Percentiles rank a stretch among this genome's conserved stretches.
These are phyloP conservation scores for Colletotrichum tropicale DNA, from an alignment of 2,329 filamentous ascomycete genomes.

Conservation along the genomic window DNA sequence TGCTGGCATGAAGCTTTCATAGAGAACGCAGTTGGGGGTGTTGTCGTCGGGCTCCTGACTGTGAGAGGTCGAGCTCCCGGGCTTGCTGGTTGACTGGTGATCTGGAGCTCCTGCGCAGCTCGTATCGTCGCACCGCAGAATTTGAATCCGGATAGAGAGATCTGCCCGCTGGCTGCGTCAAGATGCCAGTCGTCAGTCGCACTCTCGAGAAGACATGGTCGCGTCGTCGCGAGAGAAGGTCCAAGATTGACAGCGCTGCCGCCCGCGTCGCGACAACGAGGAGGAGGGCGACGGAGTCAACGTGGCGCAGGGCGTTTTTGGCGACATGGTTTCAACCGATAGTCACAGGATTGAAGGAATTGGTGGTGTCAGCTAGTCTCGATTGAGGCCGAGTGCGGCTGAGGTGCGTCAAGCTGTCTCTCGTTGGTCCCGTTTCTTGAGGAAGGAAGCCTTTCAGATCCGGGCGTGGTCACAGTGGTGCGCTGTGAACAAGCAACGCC, in stretches of 20 bases:
- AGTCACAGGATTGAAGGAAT: not conserved
- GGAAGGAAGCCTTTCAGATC: not conserved
- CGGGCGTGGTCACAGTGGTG: not conserved
- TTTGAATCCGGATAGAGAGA: not conserved
- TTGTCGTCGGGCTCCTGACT: not conserved
- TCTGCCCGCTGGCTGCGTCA: not conserved
- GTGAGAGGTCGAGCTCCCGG: not conserved
- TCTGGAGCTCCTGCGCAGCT: not conserved
- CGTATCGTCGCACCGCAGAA: not conserved
- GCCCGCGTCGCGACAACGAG: not conserved
- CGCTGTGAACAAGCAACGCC: not conserved
- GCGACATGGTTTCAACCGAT: slow-evolving; percentile 12
- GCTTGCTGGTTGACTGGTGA: not conserved
- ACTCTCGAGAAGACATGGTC: not conserved
- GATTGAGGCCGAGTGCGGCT: slow-evolving; percentile 15
- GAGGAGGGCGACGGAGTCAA: not conserved
- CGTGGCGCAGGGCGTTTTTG: slow-evolving; percentile 13
- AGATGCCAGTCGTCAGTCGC: not conserved
- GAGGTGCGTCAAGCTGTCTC: slow-evolving; percentile 1
- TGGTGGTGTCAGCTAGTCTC: slow-evolving; percentile 1
- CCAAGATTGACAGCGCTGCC: not conserved
- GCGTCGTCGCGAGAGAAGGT: not conserved
- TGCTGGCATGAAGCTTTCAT: not conserved
- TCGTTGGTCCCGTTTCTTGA: not conserved
- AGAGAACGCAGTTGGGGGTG: not conserved